These are phyloP conservation scores for Xylaria hypoxylon DNA, from an alignment of 2,329 filamentous ascomycete genomes.

Conservation along the genomic window DNA sequence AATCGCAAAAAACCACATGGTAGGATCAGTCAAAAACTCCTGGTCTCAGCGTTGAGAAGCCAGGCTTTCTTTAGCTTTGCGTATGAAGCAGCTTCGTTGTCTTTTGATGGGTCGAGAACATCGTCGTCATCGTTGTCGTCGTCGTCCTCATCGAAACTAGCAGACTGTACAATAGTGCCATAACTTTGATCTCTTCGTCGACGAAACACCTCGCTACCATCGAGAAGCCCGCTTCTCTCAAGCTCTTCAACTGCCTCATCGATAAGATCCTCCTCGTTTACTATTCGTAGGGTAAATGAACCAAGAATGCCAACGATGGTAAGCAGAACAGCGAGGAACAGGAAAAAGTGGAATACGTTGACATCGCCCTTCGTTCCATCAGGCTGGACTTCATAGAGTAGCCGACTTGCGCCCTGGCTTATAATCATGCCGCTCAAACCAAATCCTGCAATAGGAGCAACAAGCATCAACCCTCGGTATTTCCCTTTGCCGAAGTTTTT, in stretches of 20 bases:
- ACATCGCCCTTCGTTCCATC: slow-evolving; percentile 74
- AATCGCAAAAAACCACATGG: slow-evolving; percentile 94
- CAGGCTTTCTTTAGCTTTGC: slow-evolving; percentile 82
- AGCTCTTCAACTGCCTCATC: slow-evolving; percentile 90
- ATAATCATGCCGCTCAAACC: slow-evolving; percentile 96
- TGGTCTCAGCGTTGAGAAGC: slow-evolving; percentile 91
- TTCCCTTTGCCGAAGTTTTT: slow-evolving; percentile 96
- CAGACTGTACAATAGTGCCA: slow-evolving; percentile 67
- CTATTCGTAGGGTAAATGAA: slow-evolving; percentile 77
- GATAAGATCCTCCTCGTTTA: slow-evolving; percentile 88
- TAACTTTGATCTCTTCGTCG: slow-evolving; percentile 69
- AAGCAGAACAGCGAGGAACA: slow-evolving; percentile 83
- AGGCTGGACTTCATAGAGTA: slow-evolving; percentile 76
- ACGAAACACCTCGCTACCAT: slow-evolving; percentile 78
- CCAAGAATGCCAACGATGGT: slow-evolving; percentile 78
- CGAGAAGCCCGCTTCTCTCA: slow-evolving; percentile 86
- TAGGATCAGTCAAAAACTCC: slow-evolving; percentile 86
- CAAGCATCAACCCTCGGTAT: slow-evolving; percentile 88
- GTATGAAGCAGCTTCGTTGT: slow-evolving; percentile 55
- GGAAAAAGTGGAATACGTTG: slow-evolving; percentile 86
- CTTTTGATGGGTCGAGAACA: slow-evolving; percentile 54
- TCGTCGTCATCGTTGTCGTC: slow-evolving; percentile 58
- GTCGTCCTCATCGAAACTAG: slow-evolving; percentile 54
- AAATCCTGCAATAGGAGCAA: slow-evolving; percentile 90
- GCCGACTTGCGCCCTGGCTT: slow-evolving; percentile 83